Evolutionary conservation across 768 basidiomycete genomes (phyloP).

Genomic region (Scleroderma citrinum): DNA sequence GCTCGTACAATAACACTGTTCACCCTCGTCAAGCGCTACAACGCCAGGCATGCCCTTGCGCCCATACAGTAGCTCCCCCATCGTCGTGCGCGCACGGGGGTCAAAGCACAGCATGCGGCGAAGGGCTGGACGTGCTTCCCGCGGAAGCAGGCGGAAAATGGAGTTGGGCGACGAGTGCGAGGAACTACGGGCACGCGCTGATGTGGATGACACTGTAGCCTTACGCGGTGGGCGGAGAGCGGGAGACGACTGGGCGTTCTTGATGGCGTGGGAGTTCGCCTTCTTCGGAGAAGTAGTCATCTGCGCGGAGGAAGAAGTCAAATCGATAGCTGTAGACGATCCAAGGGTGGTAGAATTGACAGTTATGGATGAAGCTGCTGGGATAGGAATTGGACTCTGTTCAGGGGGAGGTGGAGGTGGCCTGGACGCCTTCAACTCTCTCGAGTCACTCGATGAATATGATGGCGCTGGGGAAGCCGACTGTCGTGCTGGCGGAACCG

Average conservation of each 20-base stretch:
- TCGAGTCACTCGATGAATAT: neutral
- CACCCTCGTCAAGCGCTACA: conserved; percentile 37
- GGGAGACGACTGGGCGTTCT: conserved; percentile 20
- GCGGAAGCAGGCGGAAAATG: conserved; percentile 92
- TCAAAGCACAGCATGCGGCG: conserved; percentile 94
- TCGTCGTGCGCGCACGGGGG: conserved; percentile 81
- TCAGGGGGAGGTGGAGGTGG: neutral
- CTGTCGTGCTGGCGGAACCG: neutral
- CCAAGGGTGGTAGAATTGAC: neutral
- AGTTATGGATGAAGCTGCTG: neutral
- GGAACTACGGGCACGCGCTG: conserved; percentile 14
- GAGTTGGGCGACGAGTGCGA: conserved; percentile 52
- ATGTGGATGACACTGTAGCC: conserved; percentile 17
- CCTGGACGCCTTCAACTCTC: neutral
- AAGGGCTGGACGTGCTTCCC: conserved; percentile 84
- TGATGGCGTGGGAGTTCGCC: neutral
- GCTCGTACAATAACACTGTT: conserved; percentile 66
- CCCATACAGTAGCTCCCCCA: conserved; percentile 86
- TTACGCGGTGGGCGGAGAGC: conserved; percentile 64
- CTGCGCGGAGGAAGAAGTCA: neutral
- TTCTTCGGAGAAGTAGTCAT: neutral
- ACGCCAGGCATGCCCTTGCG: conserved; percentile 67
- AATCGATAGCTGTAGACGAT: neutral
- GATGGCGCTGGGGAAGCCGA: neutral
- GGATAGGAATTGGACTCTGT: neutral